These are phyloP conservation scores for Salvia rosmarinus DNA, from an alignment of 257 asterid genomes.

Conservation along the genomic window DNA sequence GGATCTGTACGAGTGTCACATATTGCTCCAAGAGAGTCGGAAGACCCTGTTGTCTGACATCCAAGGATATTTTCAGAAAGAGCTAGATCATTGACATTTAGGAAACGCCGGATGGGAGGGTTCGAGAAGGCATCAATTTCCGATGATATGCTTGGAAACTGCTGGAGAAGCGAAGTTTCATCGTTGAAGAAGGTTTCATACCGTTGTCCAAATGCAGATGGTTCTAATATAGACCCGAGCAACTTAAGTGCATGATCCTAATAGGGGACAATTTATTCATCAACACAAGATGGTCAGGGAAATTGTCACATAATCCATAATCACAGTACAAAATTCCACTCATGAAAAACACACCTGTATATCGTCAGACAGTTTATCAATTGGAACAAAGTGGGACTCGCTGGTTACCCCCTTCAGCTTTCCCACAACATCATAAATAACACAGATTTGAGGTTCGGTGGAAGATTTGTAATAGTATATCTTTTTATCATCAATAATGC, in stretches of 20 bases:
- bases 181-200: conserved; percentile 21
- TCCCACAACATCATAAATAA: conserved; percentile 42
- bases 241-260: conserved; percentile 38
- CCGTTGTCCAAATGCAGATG: conserved; percentile 38
- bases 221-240: conserved; percentile 10
- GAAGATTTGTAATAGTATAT: conserved; percentile 27
- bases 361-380: conserved; percentile 19
- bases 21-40: too few relatives aligned
- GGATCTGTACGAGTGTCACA: too few relatives aligned
- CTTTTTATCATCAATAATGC: conserved; percentile 36
- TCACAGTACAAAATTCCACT: not conserved
- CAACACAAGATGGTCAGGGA: not conserved
- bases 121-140: not conserved
- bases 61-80: too few relatives aligned
- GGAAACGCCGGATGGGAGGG: too few relatives aligned
- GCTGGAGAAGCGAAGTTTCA: conserved; percentile 38
- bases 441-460: conserved; percentile 11
- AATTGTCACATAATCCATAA: not conserved
- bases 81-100: not conserved
- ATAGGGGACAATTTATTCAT: conserved; percentile 9
- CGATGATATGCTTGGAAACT: conserved; percentile 29
- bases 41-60: too few relatives aligned
- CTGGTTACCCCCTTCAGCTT: conserved; percentile 41
- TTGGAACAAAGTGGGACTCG: conserved; percentile 32
- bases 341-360: conserved; percentile 32